Evolutionary conservation across 371 early-diverging fungal genomes (phyloP).

Genomic region (Rhizopus delemar): DNA sequence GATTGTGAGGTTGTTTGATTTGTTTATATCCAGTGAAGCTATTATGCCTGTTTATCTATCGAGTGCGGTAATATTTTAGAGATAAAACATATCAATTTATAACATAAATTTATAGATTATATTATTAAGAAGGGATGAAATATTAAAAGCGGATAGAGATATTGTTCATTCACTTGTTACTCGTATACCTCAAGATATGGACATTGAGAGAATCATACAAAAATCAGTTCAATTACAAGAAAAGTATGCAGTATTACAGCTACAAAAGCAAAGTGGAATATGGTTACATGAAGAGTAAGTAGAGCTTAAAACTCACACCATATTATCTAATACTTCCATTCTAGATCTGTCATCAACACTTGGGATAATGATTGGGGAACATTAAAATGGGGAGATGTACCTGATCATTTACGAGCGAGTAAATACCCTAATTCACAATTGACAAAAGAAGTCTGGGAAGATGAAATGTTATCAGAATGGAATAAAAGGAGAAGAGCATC

Average conservation of each 20-base stretch:
- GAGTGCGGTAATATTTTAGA: conserved; percentile 42
- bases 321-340: not conserved
- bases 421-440: conserved; percentile 30
- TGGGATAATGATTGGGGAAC: conserved; percentile 39
- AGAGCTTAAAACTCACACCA: too few species aligned
- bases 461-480: conserved; percentile 46
- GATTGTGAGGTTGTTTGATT: conserved; percentile 73
- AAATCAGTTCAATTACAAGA: conserved; percentile 47
- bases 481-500: conserved; percentile 23
- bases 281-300: conserved; percentile 57
- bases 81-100: not conserved
- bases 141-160: conserved; percentile 61
- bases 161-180: conserved; percentile 60
- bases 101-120: conserved; percentile 40
- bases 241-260: conserved; percentile 44
- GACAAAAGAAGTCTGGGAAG: conserved; percentile 54
- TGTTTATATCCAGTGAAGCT: conserved; percentile 73
- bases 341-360: conserved; percentile 44
- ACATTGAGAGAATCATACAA: conserved; percentile 53
- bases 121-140: conserved; percentile 49
- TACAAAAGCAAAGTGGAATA: conserved; percentile 57
- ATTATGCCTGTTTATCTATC: conserved; percentile 77
- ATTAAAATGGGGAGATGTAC: conserved; percentile 42
- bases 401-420: conserved; percentile 44
- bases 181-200: conserved; percentile 60